Evolutionary conservation across 2,329 filamentous ascomycete species (phyloP).

Genomic region (Zarea fungicola): DNA sequence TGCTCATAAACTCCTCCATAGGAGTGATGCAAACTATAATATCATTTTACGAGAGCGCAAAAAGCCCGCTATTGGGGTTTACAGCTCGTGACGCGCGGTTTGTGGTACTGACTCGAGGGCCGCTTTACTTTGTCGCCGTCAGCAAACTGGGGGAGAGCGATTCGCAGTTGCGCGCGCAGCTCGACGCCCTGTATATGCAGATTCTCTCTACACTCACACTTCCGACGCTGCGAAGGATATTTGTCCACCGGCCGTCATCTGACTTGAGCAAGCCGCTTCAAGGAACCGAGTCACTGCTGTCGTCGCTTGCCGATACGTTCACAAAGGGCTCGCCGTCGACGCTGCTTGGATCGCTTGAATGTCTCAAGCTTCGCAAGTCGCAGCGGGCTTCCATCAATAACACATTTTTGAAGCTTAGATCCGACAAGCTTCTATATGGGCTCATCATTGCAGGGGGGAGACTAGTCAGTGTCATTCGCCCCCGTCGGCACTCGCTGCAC

Average conservation of each 20-base stretch:
- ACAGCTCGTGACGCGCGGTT: conserved; percentile 83
- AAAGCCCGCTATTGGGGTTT: conserved; percentile 75
- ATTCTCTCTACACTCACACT: conserved; percentile 92
- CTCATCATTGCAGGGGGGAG: conserved; percentile 88
- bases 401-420: conserved; percentile 72
- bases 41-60: conserved; percentile 82
- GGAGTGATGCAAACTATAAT: conserved; percentile 96
- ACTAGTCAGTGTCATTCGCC: conserved; percentile 90
- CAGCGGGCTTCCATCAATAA: conserved; percentile 84
- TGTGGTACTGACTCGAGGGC: conserved; percentile 77
- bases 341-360: conserved; percentile 85
- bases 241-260: conserved; percentile 85
- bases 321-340: conserved; percentile 87
- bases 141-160: conserved; percentile 92
- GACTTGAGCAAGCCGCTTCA: conserved; percentile 85
- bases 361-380: conserved; percentile 83
- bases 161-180: conserved; percentile 74
- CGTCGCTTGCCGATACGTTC: conserved; percentile 89
- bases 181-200: conserved; percentile 96
- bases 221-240: conserved; percentile 79
- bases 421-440: conserved; percentile 80
- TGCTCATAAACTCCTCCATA: conserved; percentile 87
- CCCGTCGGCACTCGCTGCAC: conserved; percentile 90
- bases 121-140: conserved; percentile 89
- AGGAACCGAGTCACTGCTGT: conserved; percentile 85